Percentiles rank a stretch among this genome's conserved stretches.
Evolutionary conservation across 2,329 filamentous ascomycete species (phyloP).

Genomic region (Monilinia aucupariae): DNA sequence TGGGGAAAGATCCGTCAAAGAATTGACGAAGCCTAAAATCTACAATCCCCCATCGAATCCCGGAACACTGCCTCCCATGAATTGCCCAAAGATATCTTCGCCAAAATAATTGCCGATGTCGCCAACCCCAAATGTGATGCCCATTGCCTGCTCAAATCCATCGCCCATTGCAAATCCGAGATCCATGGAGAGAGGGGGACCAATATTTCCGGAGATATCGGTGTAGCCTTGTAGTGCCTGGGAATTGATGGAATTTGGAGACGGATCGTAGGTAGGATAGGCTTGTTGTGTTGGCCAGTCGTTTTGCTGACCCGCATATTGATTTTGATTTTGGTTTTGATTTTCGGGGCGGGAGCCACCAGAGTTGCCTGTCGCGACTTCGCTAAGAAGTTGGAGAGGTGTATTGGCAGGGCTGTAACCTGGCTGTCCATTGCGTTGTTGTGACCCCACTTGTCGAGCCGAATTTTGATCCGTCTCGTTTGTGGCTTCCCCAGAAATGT

Average conservation of each 20-base stretch:
- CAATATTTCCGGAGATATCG: constrained; percentile 26
- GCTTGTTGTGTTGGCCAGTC: constrained; percentile 27
- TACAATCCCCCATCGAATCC: constrained; percentile 22
- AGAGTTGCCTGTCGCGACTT: constrained; percentile 38
- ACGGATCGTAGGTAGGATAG: constrained; percentile 22
- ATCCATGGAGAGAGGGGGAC: constrained; percentile 31
- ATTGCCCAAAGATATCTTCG: constrained; percentile 30
- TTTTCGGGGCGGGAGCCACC: constrained; percentile 25
- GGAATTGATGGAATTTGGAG: constrained; percentile 19
- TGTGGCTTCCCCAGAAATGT: background rate
- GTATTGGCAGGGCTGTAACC: constrained; percentile 35
- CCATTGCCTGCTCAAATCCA: constrained; percentile 35
- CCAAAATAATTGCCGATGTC: constrained; percentile 33
- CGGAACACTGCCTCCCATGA: constrained; percentile 21
- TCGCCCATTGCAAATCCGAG: constrained; percentile 32
- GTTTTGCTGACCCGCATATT: constrained; percentile 22
- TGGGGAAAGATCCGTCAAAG: background rate
- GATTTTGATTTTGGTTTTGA: constrained; percentile 23
- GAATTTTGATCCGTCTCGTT: background rate
- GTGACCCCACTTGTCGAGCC: background rate
- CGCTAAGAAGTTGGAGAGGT: constrained; percentile 38
- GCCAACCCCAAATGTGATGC: constrained; percentile 33
- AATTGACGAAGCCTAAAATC: background rate
- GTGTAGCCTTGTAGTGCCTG: constrained; percentile 21
- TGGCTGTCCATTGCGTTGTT: constrained; percentile 22